Base-by-base conservation (phyloP, 148 eudicot genomes). In the Cornus controversa region DNA sequence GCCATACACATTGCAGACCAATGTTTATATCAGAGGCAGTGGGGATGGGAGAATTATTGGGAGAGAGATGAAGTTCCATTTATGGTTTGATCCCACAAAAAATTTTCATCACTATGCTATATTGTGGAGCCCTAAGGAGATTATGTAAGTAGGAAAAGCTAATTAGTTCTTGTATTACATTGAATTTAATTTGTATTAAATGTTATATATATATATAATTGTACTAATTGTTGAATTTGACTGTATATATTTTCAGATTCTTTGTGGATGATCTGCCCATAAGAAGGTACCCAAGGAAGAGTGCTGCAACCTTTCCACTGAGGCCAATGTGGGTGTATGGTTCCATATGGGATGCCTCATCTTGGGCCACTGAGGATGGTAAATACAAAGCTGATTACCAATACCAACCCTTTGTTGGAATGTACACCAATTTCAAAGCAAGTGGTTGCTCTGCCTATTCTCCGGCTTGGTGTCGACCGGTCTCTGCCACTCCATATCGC, bases 241-340 rank as follows among this genome's bases (percentile, higher is more conserved):
- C 4, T 31, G 2, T 31, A 5, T 31, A 4, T 40, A 3, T 40
- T 54, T 58, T 67, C 89, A 95, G 98, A 91, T 95, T 95, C 79
- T 78, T 95, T 67, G 98, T 95, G 28, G 98, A 95, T 80, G 97
- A 95, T 86, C 81, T 95, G 68, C 98, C 98, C 11, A 93, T 95
- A 84, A 89, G 98, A 80, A 87, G 94, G 79, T 95, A 95, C 78
- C 88, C 83, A 53, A 91, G 90, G 71, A 95, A 89, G 78, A 95
- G 97, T 72, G 96, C 14, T 7, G 80, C 85, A 24, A 93, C 98
- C 23, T 95, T 91, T 65, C 98, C 98, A 58, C 24, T 84, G 66
- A 85, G 98, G 78, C 98, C 98, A 85, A 91, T 95, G 98, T 95
- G 96, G 97, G 70, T 89, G 5, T 95, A 95, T 81, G 98, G 98